Conservation (phyloP, 139 green algal genomes). For the Nannochloris sp. region DNA sequence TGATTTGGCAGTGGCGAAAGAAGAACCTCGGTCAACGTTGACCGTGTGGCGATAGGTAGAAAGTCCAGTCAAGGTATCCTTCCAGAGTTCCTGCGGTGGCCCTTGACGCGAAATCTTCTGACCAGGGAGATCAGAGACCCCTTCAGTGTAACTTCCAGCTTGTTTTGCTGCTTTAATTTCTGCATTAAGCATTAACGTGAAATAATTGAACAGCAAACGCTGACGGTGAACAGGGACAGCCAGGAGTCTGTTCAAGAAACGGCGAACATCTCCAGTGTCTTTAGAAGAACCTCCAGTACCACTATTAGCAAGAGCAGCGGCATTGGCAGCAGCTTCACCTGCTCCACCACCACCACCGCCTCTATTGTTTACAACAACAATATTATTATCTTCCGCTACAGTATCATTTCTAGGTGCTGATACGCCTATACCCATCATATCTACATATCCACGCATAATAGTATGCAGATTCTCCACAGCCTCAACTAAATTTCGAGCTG, state of each 20-base stretch:
- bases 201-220: constrained; percentile 83
- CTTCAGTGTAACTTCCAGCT: constrained; percentile 58
- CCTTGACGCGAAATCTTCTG: constrained; percentile 15
- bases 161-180: constrained; percentile 55
- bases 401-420: constrained; percentile 26
- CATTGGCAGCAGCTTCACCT: not conserved
- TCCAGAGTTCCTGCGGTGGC: constrained; percentile 31
- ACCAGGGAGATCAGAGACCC: constrained; percentile 48
- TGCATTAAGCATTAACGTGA: constrained; percentile 45
- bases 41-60: constrained; percentile 48
- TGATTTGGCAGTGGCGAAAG: constrained; percentile 35
- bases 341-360: too few relatives aligned
- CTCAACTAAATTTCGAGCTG: constrained; percentile 1
- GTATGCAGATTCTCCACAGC: constrained; percentile 43
- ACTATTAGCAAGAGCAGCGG: not conserved
- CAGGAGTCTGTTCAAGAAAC: constrained; percentile 85
- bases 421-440: constrained; percentile 60
- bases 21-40: constrained; percentile 58
- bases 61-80: constrained; percentile 45
- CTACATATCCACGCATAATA: constrained; percentile 41
- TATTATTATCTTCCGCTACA: constrained; percentile 35
- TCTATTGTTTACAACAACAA: not conserved
- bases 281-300: constrained; percentile 12
- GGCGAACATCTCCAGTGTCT: constrained; percentile 55
- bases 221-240: constrained; percentile 60